Evolutionary conservation across 345 rosid genomes (phyloP).

Genomic region (Lenwebbia sp.): DNA sequence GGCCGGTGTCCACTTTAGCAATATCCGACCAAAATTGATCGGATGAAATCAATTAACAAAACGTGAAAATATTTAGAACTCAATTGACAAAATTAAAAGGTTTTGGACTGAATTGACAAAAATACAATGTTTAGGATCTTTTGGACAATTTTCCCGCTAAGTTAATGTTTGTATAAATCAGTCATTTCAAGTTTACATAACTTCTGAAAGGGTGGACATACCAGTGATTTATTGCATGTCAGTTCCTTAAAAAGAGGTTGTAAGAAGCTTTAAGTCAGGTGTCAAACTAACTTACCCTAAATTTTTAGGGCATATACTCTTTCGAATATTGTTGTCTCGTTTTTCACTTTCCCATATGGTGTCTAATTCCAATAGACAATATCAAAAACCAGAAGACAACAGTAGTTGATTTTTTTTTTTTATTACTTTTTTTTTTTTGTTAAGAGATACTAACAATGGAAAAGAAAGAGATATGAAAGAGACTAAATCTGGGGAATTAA

Average conservation of each 20-base stretch:
- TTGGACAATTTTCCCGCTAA: neutral
- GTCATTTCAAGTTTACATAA: neutral
- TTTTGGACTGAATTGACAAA: too few relatives aligned
- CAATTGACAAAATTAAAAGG: too few relatives aligned
- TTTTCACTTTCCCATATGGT: neutral
- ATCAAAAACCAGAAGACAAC: neutral
- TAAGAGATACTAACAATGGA: too few relatives aligned
- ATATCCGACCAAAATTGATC: too few relatives aligned
- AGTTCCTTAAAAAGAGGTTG: neutral
- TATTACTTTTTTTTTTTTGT: too few relatives aligned
- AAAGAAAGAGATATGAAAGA: too few relatives aligned
- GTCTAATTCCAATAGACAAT: neutral
- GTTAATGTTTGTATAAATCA: neutral
- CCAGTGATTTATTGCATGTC: neutral
- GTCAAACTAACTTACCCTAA: neutral
- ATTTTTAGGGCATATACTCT: neutral
- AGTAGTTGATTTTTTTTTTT: too few relatives aligned
- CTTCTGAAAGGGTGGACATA: neutral
- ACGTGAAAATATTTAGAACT: too few relatives aligned
- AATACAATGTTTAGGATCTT: too few relatives aligned
- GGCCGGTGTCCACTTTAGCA: too few relatives aligned
- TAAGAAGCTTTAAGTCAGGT: neutral
- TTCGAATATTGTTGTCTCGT: neutral
- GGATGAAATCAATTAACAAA: too few relatives aligned
- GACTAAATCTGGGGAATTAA: neutral